Base-by-base conservation (phyloP, 164 flowering plant species). In the Hamamelis virginiana region DNA sequence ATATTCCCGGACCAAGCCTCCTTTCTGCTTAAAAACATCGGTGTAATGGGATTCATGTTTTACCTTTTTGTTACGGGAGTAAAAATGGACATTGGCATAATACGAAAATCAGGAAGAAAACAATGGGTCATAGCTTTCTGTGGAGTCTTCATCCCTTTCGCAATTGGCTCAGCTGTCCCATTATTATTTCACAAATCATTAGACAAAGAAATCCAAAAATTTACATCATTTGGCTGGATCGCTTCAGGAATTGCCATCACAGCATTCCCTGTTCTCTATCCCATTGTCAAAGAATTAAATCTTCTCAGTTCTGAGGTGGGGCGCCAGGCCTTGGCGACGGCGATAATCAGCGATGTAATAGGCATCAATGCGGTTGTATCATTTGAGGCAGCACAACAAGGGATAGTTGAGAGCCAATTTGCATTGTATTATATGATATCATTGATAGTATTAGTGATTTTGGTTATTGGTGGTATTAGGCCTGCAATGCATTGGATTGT, bases 241-340 rank as follows among this genome's bases (percentile, higher is more conserved):
- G 46, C 81, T 2, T 23, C 82, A 0, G 18, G 73, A 0, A 1
- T 81, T 6, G 68, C 87, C 1, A 68, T 85, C 3, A 79, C 94
- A 0, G 48, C 80, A 0, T 87, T 87, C 23, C 87, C 91, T 4
- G 83, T 82, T 18, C 68, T 87, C 1, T 72, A 81, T 60, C 76
- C 77, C 1, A 67, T 86, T 8, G 78, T 91, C 8, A 64, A 69
- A 15, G 97, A 91, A 71, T 66, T 85, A 13, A 84, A 85, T 65
- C 83, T 91, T 3, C 82, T 91, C 4, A 87, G 84, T 75, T 86
- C 94, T 0, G 89, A 89, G 57, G 61, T 89, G 0, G 94, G 91
- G 0, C 72, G 87, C 0, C 51, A 80, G 62, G 85, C 91, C 23
- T 5, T 89, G 56, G 68, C 85, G 0, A 59, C 70, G 1, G 58